Evolutionary conservation across 2,329 filamentous ascomycete genomes (phyloP), one percentile per base, ranked within the genome.

Genomic region (Neodidymelliopsis sp.): DNA sequence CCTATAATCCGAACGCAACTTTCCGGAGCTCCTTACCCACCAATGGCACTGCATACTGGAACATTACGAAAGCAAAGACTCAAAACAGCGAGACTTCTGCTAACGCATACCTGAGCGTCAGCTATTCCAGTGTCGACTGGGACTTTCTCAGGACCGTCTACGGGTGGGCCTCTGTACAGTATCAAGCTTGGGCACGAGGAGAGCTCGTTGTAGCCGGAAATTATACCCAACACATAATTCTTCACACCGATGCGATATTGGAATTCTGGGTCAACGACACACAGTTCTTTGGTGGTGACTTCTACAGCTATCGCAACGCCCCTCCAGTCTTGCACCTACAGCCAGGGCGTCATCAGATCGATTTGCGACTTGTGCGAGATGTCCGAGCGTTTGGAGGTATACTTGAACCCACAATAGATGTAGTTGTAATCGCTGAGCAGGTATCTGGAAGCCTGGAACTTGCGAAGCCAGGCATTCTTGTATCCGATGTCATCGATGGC

Each of bases 111-210:
- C 54, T 84, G 29, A 70, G 64, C 38, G 61, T 84, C 19, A 61
- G 62, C 18, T 84, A 82, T 58, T 71, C 75, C 7, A 66, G 79
- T 6, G 70, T 83, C n/a, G 75, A 84, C 50, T 84, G 81, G 81
- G 58, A 69, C 12, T 78, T 77, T 36, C 66, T 84, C 30, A 78
- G 79, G 53, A 67, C 73, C 10, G 69, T 84, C 10, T 84, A 85
- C 62, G 83, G 83, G 34, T 85, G 82, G 83, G 73, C 81, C 36
- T 80, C 79, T 13, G 67, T 81, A 10, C 82, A 85, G 58, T 84
- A 80, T 64, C 82, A 84, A 61, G 79, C 77, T 7, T 85, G 82
- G 82, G 74, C 76, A 19, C 74, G 81, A 37, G 82, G 82, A 25
- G 66, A 73, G 41, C 66, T 82, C n/a, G 63, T 66, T 13, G 65